A percentile compares a stretch with the other conserved stretches of the same genome.
These are phyloP conservation scores for Aspergillus jensenii DNA, from an alignment of 2,329 filamentous ascomycete species.

Conservation along the genomic window DNA sequence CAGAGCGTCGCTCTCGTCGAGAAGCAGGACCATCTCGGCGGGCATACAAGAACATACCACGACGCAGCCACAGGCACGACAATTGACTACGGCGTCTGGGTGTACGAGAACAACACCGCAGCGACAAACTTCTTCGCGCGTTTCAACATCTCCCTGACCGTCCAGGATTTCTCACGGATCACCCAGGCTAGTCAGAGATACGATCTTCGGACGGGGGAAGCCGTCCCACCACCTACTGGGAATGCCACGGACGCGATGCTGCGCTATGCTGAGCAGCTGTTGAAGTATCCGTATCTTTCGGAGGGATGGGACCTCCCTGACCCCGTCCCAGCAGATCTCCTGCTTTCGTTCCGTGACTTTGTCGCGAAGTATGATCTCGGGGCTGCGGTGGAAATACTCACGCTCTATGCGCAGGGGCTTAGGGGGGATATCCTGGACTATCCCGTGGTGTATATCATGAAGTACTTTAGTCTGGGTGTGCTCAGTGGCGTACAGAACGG, in stretches of 20 bases:
- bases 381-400: slow-evolving; percentile 19
- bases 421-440: slow-evolving; percentile 17
- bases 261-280: slow-evolving; percentile 16
- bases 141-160: slow-evolving; percentile 17
- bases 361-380: slow-evolving; percentile 25
- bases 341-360: slow-evolving; percentile 31
- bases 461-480: slow-evolving; percentile 29
- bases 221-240: slow-evolving; percentile 11
- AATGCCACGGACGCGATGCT: slow-evolving; percentile 10
- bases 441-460: slow-evolving; percentile 23
- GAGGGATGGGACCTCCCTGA: slow-evolving; percentile 26
- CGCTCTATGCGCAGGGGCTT: slow-evolving; percentile 18
- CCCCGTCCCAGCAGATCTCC: slow-evolving; percentile 29
- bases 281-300: slow-evolving; percentile 25
- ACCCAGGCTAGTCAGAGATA: not conserved
- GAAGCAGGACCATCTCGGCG: slow-evolving; percentile 25
- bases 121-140: slow-evolving; percentile 23
- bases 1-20: slow-evolving; percentile 29
- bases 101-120: slow-evolving; percentile 22
- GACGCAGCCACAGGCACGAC: slow-evolving; percentile 12
- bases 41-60: slow-evolving; percentile 27
- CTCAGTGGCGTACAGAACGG: slow-evolving; percentile 31
- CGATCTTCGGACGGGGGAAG: slow-evolving; percentile 25
- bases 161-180: not conserved
- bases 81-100: slow-evolving; percentile 31